These are phyloP conservation scores for Hyaloscypha bicolor DNA, from an alignment of 495 filamentous ascomycete species.

Conservation along the genomic window DNA sequence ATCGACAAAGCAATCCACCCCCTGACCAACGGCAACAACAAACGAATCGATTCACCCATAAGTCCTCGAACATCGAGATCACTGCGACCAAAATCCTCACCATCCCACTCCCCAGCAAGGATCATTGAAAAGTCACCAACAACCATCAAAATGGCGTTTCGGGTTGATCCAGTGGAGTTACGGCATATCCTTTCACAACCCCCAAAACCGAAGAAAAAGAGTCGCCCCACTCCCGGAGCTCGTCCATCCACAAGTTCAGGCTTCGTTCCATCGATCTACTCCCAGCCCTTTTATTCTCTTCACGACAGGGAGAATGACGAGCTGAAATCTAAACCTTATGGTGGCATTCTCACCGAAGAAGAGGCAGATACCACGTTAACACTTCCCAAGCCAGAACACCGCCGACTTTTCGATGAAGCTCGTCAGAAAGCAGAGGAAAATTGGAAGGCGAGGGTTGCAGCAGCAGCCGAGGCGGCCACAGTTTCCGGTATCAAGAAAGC, in stretches of 20 bases:
- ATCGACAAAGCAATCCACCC: constrained; percentile 10
- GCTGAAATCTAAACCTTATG: constrained; percentile 89
- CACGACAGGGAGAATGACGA: constrained; percentile 88
- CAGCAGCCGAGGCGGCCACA: constrained; percentile 48
- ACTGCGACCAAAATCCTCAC: constrained; percentile 34
- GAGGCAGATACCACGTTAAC: constrained; percentile 93
- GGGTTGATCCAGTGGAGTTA: constrained; percentile 60
- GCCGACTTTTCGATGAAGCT: constrained; percentile 83
- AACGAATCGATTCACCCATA: constrained; percentile 17
- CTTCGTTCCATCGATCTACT: constrained; percentile 60
- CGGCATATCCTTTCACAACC: constrained; percentile 56
- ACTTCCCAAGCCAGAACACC: constrained; percentile 75
- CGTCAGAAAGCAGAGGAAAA: constrained; percentile 88
- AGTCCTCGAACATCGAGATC: constrained; percentile 37
- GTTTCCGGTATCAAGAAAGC: constrained; percentile 51
- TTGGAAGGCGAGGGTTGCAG: constrained; percentile 68
- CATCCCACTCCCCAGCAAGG: constrained; percentile 31
- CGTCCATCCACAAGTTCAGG: constrained; percentile 46
- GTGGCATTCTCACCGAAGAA: constrained; percentile 83
- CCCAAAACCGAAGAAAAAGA: constrained; percentile 47
- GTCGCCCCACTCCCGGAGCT: constrained; percentile 32
- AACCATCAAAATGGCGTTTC: constrained; percentile 61
- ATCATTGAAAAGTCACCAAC: constrained; percentile 39
- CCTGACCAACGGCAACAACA: constrained; percentile 26
- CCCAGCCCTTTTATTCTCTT: constrained; percentile 77